Evolutionary conservation across 768 basidiomycete species (phyloP).

Genomic region (Lentinula edodes): DNA sequence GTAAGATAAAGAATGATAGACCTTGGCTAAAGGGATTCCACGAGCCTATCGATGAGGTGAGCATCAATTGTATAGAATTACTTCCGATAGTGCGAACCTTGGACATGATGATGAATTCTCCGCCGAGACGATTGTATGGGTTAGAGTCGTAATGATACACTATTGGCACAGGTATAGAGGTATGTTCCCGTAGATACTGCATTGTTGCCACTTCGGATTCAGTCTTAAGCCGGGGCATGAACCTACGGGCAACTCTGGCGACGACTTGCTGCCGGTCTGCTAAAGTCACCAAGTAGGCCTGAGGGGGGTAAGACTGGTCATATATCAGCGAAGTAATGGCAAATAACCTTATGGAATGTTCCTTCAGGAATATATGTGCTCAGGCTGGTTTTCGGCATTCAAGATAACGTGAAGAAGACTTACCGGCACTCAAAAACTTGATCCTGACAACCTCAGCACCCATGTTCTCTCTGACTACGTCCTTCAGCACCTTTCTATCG

Average conservation of each 20-base stretch:
- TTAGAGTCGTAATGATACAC: constrained; percentile 79
- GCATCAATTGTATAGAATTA: not conserved
- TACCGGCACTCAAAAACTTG: constrained; percentile 69
- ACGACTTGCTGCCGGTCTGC: constrained; percentile 57
- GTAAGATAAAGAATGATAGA: constrained; percentile 69
- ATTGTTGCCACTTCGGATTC: constrained; percentile 86
- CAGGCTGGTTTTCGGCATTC: constrained; percentile 5
- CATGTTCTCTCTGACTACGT: constrained; percentile 71
- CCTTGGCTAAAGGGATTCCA: constrained; percentile 64
- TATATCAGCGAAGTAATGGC: not conserved
- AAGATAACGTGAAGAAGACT: constrained; percentile 22
- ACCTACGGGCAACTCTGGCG: constrained; percentile 76
- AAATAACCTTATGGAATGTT: constrained; percentile 74
- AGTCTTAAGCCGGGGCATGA: constrained; percentile 83
- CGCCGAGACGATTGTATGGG: constrained; percentile 78
- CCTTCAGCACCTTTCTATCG: constrained; percentile 68
- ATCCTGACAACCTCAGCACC: constrained; percentile 63
- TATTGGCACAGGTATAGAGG: constrained; percentile 66
- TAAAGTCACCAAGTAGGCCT: constrained; percentile 78
- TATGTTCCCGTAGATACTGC: constrained; percentile 68
- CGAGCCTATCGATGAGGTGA: constrained; percentile 45
- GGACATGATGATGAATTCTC: constrained; percentile 84
- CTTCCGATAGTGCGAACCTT: constrained; percentile 42
- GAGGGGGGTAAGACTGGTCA: not conserved
- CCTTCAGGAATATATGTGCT: constrained; percentile 34